A percentile compares a stretch with the other conserved stretches of the same genome.
These are phyloP conservation scores for Helicocarpus griseus DNA, from an alignment of 2,329 filamentous ascomycete species.

Conservation along the genomic window DNA sequence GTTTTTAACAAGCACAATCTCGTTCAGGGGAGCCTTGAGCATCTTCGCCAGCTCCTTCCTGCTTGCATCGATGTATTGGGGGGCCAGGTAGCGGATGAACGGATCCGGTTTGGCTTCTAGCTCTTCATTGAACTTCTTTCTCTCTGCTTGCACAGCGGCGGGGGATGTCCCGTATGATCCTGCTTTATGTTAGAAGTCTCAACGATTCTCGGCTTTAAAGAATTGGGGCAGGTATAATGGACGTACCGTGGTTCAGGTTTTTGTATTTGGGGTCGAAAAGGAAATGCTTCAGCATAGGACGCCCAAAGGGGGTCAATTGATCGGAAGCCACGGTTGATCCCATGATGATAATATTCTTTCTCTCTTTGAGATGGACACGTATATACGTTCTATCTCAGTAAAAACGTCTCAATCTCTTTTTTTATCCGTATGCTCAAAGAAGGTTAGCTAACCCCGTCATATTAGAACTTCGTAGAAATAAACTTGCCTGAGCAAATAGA, in stretches of 20 bases:
- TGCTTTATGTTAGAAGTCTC: slow-evolving; percentile 6
- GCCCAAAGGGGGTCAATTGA: slow-evolving; percentile 38
- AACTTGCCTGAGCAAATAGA: too few species aligned
- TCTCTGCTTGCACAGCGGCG: slow-evolving; percentile 46
- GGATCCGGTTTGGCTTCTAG: slow-evolving; percentile 61
- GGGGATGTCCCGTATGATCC: slow-evolving; percentile 74
- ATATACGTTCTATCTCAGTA: too few species aligned
- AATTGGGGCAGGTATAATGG: too few species aligned
- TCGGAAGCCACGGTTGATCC: background rate
- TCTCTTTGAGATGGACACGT: background rate
- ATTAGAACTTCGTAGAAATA: too few species aligned
- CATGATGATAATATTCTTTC: background rate
- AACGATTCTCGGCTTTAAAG: too few species aligned
- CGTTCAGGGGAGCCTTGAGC: slow-evolving; percentile 55
- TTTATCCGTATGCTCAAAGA: background rate
- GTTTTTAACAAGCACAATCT: slow-evolving; percentile 70
- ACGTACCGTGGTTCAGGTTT: slow-evolving; percentile 69
- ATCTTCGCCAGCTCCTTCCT: slow-evolving; percentile 56
- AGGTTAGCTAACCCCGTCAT: too few species aligned
- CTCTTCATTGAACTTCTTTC: slow-evolving; percentile 56
- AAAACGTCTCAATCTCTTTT: too few species aligned
- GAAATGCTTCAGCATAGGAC: slow-evolving; percentile 54
- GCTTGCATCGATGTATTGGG: slow-evolving; percentile 52
- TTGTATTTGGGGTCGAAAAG: slow-evolving; percentile 56
- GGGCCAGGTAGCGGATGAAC: slow-evolving; percentile 64